A percentile compares a stretch with the other conserved stretches of the same genome.
Conservation (phyloP, 2,329 filamentous ascomycete species). For the Fusarium bactridioides region DNA sequence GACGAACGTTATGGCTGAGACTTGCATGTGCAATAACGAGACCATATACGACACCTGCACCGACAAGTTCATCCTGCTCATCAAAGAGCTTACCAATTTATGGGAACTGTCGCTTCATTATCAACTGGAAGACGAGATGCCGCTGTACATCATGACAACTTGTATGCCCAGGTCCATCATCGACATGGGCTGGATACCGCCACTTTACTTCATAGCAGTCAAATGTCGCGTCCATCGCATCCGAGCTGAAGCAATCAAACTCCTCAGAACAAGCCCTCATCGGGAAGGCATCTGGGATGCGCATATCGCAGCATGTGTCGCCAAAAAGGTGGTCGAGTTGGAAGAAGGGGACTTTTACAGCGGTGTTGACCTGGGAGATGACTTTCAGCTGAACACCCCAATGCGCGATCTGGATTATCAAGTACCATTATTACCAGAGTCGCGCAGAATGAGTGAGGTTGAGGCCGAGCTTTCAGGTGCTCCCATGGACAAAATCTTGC, state of each 20-base stretch:
- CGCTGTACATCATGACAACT: constrained; percentile 14
- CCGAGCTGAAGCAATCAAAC: constrained; percentile 48
- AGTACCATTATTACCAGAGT: constrained; percentile 22
- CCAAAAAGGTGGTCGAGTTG: constrained; percentile 48
- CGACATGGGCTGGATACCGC: constrained; percentile 55
- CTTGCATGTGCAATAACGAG: constrained; percentile 47
- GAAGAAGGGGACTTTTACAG: constrained; percentile 45
- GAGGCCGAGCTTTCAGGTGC: constrained; percentile 30
- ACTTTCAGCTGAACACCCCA: constrained; percentile 15
- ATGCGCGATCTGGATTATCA: constrained; percentile 9
- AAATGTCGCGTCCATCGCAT: constrained; percentile 56
- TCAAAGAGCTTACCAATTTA: constrained; percentile 36
- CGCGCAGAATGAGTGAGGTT: constrained; percentile 24
- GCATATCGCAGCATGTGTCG: constrained; percentile 42
- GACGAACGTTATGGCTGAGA: constrained; percentile 52
- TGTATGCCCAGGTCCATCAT: constrained; percentile 47
- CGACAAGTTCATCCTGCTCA: constrained; percentile 44
- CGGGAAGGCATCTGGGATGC: constrained; percentile 55
- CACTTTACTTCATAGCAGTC: constrained; percentile 55
- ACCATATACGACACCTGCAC: constrained; percentile 48
- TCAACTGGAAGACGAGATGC: constrained; percentile 6
- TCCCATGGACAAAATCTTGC: constrained; percentile 31
- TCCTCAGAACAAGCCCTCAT: constrained; percentile 44
- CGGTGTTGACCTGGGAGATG: constrained; percentile 8
- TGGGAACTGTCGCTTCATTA: constrained; percentile 8